Percentiles rank a stretch among this genome's conserved stretches.
phyloP scores from a whole-genome alignment of 1,284 basidiomycete species.

The Malassezia globosa region DNA sequence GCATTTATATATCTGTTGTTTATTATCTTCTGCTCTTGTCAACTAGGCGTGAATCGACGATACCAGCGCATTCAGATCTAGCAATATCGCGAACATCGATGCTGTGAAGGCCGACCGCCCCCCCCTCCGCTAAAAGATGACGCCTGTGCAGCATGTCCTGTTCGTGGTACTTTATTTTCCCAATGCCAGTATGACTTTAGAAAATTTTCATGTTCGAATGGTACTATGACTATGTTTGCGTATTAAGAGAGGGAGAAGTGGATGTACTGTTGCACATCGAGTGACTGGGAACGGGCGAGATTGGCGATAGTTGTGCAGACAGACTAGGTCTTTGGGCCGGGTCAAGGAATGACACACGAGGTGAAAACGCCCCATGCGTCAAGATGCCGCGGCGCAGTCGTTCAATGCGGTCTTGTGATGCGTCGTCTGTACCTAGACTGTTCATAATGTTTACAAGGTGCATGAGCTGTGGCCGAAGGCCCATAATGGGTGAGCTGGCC shows the following conservation, averaged over 20 bases:
- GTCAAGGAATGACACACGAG: neutral
- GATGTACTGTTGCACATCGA: neutral
- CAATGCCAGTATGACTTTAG: too few relatives aligned
- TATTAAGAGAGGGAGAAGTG: constrained; percentile 2
- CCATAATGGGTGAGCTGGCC: neutral
- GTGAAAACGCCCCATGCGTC: neutral
- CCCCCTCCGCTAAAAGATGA: neutral
- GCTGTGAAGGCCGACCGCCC: neutral
- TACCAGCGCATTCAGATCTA: constrained; percentile 38
- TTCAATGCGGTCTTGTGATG: constrained; percentile 44
- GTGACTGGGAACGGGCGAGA: neutral
- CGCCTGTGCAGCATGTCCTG: neutral
- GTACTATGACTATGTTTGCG: neutral
- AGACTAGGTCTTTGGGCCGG: neutral
- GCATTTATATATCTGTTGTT: constrained; percentile 52
- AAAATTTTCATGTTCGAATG: neutral
- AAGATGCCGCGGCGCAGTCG: constrained; percentile 17
- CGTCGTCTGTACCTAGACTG: constrained; percentile 40
- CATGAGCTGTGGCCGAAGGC: constrained; percentile 25
- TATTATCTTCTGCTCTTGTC: constrained; percentile 52
- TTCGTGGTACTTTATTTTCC: too few relatives aligned
- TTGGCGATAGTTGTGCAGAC: constrained; percentile 1
- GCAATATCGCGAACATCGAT: too few relatives aligned
- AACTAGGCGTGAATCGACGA: constrained; percentile 43
- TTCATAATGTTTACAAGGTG: constrained; percentile 44